Base-by-base conservation (phyloP, 345 rosid species). In the Brassica carinata region DNA sequence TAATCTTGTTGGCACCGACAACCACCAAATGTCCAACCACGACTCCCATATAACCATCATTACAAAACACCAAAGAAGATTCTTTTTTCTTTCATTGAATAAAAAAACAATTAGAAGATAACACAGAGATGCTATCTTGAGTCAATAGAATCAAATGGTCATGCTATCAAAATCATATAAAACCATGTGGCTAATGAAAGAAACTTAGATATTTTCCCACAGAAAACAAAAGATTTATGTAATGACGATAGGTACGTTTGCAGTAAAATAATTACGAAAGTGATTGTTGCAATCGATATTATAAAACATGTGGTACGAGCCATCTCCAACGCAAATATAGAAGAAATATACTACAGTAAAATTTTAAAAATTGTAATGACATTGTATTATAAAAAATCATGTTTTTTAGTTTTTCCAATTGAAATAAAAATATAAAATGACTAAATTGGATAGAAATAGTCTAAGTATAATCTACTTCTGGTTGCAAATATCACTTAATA, bases 21-120 rank as follows among this genome's bases (percentile, higher is more conserved):
- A 5, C 43, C 77, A 75, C 83, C 80, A 81, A 76, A 70, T 71
- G 26, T 80, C 73, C 77, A 81, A 81, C 83, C 69, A 81, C 83
- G 71, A 66, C 77, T 65, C 73, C 73, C 73, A 70, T 64, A 76
- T 75, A 80, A 29, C 72, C 62, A 81, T 81, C 83, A 57, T 81
- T 29, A 76, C 80, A 75, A 71, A 81, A 71, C 73, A 76, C 77
- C 77, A 71, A 57, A 81, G 63, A 75, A 71, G 79, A 70, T 75
- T 75, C 73, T 33, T 26, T 6, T 36, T 61, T 36, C 36, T 69
- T 31, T 63, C 63, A 11, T 61, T 69, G 18, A 34, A 64, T 77
- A 43, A 15, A 1, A 45, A 15, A 64, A 2, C 3, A 0, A 17
- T 64, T 29, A 64, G 40, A 64, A 30, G 38, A 64, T 30, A 26